A percentile compares a stretch with the other conserved stretches of the same genome.
Conservation (phyloP, 495 filamentous ascomycete genomes). For the Xylaria castorea region DNA sequence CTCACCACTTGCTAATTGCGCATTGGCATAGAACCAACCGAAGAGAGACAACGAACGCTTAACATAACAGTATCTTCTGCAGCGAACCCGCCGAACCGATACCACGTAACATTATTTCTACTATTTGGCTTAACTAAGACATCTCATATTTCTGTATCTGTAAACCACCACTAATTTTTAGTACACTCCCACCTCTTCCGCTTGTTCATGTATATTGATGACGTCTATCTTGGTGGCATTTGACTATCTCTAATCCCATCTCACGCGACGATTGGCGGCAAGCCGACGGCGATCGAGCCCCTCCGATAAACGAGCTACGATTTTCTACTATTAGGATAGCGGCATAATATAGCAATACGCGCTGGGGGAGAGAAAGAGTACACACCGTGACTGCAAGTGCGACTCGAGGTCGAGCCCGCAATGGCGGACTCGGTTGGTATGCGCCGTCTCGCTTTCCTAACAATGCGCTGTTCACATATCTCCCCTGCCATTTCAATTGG, state of each 20-base stretch:
- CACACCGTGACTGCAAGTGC: slow-evolving; percentile 3
- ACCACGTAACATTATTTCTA: neutral
- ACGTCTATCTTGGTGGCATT: slow-evolving; percentile 10
- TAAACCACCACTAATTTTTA: neutral
- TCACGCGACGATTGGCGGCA: slow-evolving; percentile 8
- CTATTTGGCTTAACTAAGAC: neutral
- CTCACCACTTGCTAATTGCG: slow-evolving; percentile 7
- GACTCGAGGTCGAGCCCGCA: slow-evolving; percentile 24
- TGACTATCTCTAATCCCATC: slow-evolving; percentile 1
- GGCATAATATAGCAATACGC: neutral
- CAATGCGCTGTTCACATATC: neutral
- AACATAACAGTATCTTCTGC: neutral
- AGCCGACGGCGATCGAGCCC: slow-evolving; percentile 6
- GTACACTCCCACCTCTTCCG: neutral
- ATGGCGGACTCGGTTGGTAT: slow-evolving; percentile 62
- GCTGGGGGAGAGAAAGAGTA: neutral
- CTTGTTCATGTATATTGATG: neutral
- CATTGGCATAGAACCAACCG: slow-evolving; percentile 9
- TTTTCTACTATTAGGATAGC: neutral
- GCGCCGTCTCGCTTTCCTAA: slow-evolving; percentile 28
- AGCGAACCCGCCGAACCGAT: neutral
- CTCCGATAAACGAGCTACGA: neutral
- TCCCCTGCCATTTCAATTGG: slow-evolving; percentile 22
- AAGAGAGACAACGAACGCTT: slow-evolving; percentile 9
- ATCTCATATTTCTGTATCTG: neutral